These are phyloP conservation scores for Emericellopsis atlantica DNA, from an alignment of 2,329 filamentous ascomycete species.

Conservation along the genomic window DNA sequence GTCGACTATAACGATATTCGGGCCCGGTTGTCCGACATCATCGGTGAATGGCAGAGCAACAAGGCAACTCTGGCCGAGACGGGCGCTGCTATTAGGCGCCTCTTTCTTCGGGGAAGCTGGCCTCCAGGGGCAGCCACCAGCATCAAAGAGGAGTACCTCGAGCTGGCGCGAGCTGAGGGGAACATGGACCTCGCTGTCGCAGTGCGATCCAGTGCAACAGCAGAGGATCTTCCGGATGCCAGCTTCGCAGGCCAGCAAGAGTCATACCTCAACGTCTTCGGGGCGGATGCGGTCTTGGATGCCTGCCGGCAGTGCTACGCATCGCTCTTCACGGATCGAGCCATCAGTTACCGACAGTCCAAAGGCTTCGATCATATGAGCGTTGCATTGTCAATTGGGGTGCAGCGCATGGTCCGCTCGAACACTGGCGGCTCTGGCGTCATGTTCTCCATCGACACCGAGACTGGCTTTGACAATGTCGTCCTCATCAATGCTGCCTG, in stretches of 20 bases:
- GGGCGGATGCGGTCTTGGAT: conserved; percentile 14
- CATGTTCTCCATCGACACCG: conserved; percentile 26
- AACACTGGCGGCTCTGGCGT: conserved; percentile 20
- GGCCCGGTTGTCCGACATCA: conserved; percentile 12
- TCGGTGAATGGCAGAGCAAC: conserved; percentile 15
- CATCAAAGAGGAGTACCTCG: conserved; percentile 14
- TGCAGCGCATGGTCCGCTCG: conserved; percentile 19
- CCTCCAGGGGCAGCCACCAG: conserved; percentile 12
- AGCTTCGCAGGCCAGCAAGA: conserved; percentile 25
- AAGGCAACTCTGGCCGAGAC: conserved; percentile 15
- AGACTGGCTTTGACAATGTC: conserved; percentile 22
- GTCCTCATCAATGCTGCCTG: conserved; percentile 22
- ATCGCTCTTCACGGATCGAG: conserved; percentile 23
- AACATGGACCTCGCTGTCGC: conserved; percentile 16
- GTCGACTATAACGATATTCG: conserved; percentile 17
- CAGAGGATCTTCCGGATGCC: conserved; percentile 23
- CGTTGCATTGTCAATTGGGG: conserved; percentile 14
- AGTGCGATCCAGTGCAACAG: conserved; percentile 23
- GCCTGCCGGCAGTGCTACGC: conserved; percentile 22
- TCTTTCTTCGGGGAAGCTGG: conserved; percentile 18
- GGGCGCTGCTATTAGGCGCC: conserved; percentile 12
- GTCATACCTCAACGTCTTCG: conserved; percentile 20
- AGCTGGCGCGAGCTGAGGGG: conserved; percentile 10
- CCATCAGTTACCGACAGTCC: conserved; percentile 18
- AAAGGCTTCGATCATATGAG: conserved; percentile 13